Percentiles rank a stretch among this genome's conserved stretches.
Conservation (phyloP, 495 filamentous ascomycete genomes). For the Trichoderma asperelloides region DNA sequence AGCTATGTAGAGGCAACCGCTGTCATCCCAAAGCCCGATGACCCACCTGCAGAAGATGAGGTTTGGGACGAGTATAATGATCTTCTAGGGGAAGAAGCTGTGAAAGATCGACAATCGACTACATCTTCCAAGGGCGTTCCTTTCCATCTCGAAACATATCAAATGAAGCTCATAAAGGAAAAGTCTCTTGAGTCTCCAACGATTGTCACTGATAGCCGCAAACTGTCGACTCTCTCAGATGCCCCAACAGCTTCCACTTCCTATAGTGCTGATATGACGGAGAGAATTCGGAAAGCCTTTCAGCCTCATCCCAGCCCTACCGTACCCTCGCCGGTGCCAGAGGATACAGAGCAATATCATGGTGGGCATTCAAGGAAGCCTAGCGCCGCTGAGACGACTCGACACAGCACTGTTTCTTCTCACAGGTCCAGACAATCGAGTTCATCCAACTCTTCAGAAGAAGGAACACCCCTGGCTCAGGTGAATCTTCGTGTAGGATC, state of each 20-base stretch:
- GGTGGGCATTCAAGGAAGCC: background rate
- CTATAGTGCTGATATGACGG: slow-evolving; percentile 39
- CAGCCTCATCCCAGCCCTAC: slow-evolving; percentile 21
- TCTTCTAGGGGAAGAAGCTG: slow-evolving; percentile 56
- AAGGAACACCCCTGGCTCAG: slow-evolving; percentile 51
- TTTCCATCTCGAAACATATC: slow-evolving; percentile 35
- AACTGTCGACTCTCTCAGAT: slow-evolving; percentile 18
- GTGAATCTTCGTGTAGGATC: slow-evolving; percentile 76
- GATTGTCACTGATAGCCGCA: slow-evolving; percentile 17
- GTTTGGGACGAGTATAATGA: slow-evolving; percentile 95
- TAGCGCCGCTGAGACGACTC: slow-evolving; percentile 1
- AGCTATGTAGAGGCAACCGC: slow-evolving; percentile 49
- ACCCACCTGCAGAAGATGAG: slow-evolving; percentile 68
- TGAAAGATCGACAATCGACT: slow-evolving; percentile 43
- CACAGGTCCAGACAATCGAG: slow-evolving; percentile 35
- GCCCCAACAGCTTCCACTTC: slow-evolving; percentile 27
- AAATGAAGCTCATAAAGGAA: slow-evolving; percentile 21
- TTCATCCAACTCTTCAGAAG: slow-evolving; percentile 36
- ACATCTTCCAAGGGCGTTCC: slow-evolving; percentile 36
- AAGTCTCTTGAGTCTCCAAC: slow-evolving; percentile 35
- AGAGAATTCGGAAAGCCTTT: slow-evolving; percentile 35
- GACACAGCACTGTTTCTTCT: slow-evolving; percentile 20
- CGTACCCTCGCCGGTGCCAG: background rate
- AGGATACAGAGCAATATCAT: background rate
- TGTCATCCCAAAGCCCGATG: slow-evolving; percentile 47